These are phyloP conservation scores for Xanthoconium stramineum DNA, from an alignment of 768 basidiomycete species.

Conservation along the genomic window DNA sequence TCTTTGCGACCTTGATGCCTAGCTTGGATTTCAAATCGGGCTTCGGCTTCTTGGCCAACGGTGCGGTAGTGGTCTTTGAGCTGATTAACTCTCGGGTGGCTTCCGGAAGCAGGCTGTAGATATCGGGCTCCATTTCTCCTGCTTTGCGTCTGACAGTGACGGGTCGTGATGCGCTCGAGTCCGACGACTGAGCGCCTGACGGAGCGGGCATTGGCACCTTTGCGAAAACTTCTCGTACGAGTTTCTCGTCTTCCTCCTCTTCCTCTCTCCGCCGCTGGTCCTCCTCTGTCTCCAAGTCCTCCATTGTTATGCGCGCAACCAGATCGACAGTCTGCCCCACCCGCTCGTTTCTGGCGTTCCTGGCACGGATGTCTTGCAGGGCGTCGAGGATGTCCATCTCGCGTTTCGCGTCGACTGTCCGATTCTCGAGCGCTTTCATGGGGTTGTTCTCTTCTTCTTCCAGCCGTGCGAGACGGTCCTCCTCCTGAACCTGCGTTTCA, in stretches of 20 bases:
- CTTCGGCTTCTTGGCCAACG: conserved; percentile 60
- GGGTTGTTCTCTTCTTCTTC: conserved; percentile 96
- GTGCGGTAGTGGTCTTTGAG: conserved; percentile 42
- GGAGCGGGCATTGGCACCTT: conserved; percentile 50
- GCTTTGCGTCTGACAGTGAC: conserved; percentile 88
- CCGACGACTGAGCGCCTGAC: conserved; percentile 19
- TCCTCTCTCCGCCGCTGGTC: conserved; percentile 64
- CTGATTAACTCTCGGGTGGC: conserved; percentile 57
- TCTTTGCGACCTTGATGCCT: conserved; percentile 74
- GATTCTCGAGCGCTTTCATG: conserved; percentile 95
- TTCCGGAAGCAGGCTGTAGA: conserved; percentile 67
- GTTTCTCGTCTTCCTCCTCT: conserved; percentile 89
- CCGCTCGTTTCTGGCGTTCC: conserved; percentile 86
- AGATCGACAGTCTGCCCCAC: conserved; percentile 74
- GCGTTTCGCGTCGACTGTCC: conserved; percentile 86
- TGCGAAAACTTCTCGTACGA: conserved; percentile 85
- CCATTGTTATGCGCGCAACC: conserved; percentile 53
- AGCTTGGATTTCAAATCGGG: conserved; percentile 56
- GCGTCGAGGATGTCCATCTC: conserved; percentile 99
- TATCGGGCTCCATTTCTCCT: conserved; percentile 69
- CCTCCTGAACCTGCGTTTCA: conserved; percentile 71
- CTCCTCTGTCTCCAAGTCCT: conserved; percentile 77
- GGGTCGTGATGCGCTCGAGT: conserved; percentile 25
- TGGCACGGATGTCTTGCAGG: conserved; percentile 84
- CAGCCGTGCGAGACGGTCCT: conserved; percentile 78